Conservation (phyloP, 805 yeast genomes). For the Candida xyloterini region DNA sequence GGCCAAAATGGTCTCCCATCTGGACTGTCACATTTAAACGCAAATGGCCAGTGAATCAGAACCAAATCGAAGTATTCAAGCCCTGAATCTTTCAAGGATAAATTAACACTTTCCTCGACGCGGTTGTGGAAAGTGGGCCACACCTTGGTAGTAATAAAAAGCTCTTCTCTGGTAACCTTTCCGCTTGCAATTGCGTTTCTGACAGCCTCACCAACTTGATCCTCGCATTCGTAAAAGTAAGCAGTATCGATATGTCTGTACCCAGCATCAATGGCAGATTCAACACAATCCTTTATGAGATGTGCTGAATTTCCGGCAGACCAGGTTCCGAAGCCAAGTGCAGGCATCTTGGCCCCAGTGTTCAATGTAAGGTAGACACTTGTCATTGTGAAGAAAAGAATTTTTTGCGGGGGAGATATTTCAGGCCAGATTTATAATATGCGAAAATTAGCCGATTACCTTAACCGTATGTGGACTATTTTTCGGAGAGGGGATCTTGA, state of each 20-base stretch:
- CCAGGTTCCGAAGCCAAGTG: slow-evolving; percentile 27
- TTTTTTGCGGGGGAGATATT: background rate
- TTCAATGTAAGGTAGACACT: slow-evolving; percentile 8
- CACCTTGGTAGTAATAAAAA: slow-evolving; percentile 22
- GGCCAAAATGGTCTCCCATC: slow-evolving; percentile 21
- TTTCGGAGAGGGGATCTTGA: too few species aligned
- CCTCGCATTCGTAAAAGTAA: slow-evolving; percentile 39
- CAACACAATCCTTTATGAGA: slow-evolving; percentile 14
- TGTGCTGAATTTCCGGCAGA: slow-evolving; percentile 3
- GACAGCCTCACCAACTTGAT: slow-evolving; percentile 42
- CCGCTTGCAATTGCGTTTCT: slow-evolving; percentile 11
- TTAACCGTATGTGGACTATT: too few species aligned
- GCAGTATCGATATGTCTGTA: slow-evolving; percentile 44
- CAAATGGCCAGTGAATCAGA: slow-evolving; percentile 47
- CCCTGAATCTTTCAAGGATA: slow-evolving; percentile 36
- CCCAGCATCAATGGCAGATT: slow-evolving; percentile 28
- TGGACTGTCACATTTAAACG: slow-evolving; percentile 26
- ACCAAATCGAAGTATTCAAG: slow-evolving; percentile 44
- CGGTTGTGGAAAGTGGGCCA: slow-evolving; percentile 29
- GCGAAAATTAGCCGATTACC: too few species aligned
- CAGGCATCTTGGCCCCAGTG: slow-evolving; percentile 22
- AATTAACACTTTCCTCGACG: slow-evolving; percentile 34
- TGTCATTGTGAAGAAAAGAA: background rate
- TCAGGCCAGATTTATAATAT: too few species aligned
- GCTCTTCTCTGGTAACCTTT: slow-evolving; percentile 15